phyloP scores from a whole-genome alignment of 176 grass and related monocot genomes.

The Urochloa ruziziensis region DNA sequence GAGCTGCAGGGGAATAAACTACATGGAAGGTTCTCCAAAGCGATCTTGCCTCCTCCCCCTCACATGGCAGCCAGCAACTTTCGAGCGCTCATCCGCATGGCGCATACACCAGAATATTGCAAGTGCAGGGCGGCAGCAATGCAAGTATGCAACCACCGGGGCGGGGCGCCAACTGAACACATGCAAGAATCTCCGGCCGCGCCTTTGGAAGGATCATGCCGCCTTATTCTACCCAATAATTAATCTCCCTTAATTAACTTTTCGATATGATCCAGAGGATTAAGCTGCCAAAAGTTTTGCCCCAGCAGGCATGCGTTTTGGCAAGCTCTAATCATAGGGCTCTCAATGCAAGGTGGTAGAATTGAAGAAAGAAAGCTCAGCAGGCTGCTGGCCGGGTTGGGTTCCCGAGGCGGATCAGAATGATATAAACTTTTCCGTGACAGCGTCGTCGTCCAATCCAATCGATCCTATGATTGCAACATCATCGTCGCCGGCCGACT shows the following conservation, averaged over 20 bases:
- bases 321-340: constrained; percentile 27
- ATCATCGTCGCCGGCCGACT: constrained; percentile 9
- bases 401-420: constrained; percentile 7
- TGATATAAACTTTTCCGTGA: constrained; percentile 19
- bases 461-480: constrained; percentile 7
- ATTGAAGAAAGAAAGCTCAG: no score
- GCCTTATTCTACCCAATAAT: not conserved
- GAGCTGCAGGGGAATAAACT: constrained; percentile 14
- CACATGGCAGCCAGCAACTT: constrained; percentile 38
- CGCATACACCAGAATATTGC: constrained; percentile 23
- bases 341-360: not conserved
- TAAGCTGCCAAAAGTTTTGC: not conserved
- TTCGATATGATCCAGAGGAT: constrained; percentile 21
- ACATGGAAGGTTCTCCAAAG: constrained; percentile 33
- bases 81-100: constrained; percentile 11
- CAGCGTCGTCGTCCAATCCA: not conserved
- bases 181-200: constrained; percentile 43
- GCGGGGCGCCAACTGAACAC: constrained; percentile 52
- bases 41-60: not conserved
- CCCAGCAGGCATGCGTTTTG: not conserved
- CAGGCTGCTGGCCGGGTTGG: not conserved
- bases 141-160: not conserved
- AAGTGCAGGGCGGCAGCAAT: not conserved
- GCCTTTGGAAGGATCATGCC: constrained; percentile 34
- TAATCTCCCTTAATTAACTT: not conserved